Conservation (phyloP, 139 green algal genomes). For the Chlorella ohadii region DNA sequence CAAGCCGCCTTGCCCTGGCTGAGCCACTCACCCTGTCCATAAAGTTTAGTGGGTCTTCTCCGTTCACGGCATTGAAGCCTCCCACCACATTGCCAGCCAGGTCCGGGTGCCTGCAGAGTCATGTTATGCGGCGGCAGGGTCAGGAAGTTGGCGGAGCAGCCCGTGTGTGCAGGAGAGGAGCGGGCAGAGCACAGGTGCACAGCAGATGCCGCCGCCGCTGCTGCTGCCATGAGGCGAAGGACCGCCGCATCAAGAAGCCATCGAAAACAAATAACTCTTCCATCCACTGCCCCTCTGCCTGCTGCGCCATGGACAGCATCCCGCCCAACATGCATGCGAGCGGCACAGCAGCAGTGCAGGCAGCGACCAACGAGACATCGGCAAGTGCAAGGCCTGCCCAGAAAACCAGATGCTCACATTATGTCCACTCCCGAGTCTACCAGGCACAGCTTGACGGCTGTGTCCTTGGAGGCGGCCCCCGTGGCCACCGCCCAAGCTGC, state of each 20-base stretch:
- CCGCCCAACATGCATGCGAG: too few relatives aligned
- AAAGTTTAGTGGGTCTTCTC: not conserved
- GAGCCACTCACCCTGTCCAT: not conserved
- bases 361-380: not conserved
- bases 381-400: too few relatives aligned
- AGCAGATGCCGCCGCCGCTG: too few relatives aligned
- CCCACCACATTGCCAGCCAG: not conserved
- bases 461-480: not conserved
- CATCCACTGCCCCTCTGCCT: too few relatives aligned
- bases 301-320: too few relatives aligned
- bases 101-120: not conserved
- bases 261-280: too few relatives aligned
- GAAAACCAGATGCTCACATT: not conserved
- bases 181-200: not conserved
- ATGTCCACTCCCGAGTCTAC: slow-evolving; percentile 16
- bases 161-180: not conserved
- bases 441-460: slow-evolving; percentile 4
- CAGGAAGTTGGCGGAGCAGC: not conserved
- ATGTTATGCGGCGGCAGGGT: not conserved
- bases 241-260: too few relatives aligned
- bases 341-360: not conserved
- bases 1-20: too few relatives aligned
- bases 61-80: slow-evolving; percentile 15
- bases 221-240: too few relatives aligned
- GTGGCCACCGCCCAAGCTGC: slow-evolving; percentile 17